phyloP scores from a whole-genome alignment of 2,329 filamentous ascomycete genomes.

The Colletotrichum ledebouriae region DNA sequence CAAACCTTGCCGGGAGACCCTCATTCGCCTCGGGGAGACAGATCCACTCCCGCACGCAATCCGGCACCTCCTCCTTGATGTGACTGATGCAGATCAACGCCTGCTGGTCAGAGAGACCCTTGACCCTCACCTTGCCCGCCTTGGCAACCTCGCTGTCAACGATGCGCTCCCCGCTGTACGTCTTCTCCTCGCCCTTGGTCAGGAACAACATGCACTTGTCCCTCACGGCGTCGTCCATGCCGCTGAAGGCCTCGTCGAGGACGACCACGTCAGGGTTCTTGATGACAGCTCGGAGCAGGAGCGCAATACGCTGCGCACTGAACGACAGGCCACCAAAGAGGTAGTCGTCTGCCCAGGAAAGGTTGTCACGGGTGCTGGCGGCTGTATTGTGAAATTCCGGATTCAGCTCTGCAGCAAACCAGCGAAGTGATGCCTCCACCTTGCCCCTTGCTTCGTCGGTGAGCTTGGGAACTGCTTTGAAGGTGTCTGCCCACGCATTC shows the following conservation, averaged over 20 bases:
- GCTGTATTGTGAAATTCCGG: constrained; percentile 57
- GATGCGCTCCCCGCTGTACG: constrained; percentile 53
- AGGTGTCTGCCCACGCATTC: constrained; percentile 92
- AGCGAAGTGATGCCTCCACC: constrained; percentile 78
- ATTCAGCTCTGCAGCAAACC: constrained; percentile 85
- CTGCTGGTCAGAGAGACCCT: constrained; percentile 77
- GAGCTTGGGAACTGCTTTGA: constrained; percentile 77
- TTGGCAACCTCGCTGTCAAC: constrained; percentile 62
- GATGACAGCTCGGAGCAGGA: constrained; percentile 86
- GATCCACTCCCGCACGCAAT: constrained; percentile 85
- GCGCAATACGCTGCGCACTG: constrained; percentile 83
- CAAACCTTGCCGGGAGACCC: constrained; percentile 71
- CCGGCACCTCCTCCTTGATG: constrained; percentile 89
- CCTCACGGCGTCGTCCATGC: constrained; percentile 84
- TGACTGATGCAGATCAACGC: constrained; percentile 95
- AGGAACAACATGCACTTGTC: constrained; percentile 91
- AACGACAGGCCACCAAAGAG: constrained; percentile 83
- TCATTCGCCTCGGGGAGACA: constrained; percentile 84
- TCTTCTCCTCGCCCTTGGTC: constrained; percentile 70
- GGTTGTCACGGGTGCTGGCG: constrained; percentile 45
- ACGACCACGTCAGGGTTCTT: constrained; percentile 86
- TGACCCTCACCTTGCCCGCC: constrained; percentile 63
- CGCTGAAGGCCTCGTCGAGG: constrained; percentile 89
- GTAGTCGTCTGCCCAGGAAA: constrained; percentile 75
- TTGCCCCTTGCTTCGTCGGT: constrained; percentile 66